Conservation (phyloP, 371 early-diverging fungal species). For the Gilbertella persicaria region DNA sequence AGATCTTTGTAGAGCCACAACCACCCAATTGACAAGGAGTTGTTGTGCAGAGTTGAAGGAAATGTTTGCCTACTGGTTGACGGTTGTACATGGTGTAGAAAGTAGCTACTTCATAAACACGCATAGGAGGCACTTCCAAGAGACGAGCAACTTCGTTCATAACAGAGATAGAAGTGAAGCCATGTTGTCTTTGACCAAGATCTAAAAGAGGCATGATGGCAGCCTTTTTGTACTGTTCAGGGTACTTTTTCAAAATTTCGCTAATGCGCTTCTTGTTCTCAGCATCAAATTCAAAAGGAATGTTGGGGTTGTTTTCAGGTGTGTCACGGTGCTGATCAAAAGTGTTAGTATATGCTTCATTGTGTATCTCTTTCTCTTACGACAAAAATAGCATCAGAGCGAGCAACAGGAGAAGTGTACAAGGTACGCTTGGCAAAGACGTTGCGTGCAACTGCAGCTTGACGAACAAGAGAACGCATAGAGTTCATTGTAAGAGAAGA, state of each 20-base stretch:
- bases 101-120: slow-evolving; percentile 99
- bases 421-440: slow-evolving; percentile 51
- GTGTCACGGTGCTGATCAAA: slow-evolving; percentile 84
- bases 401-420: slow-evolving; percentile 46
- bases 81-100: slow-evolving; percentile 99
- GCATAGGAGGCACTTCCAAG: slow-evolving; percentile 96
- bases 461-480: slow-evolving; percentile 47
- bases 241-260: slow-evolving; percentile 92
- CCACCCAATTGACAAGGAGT: slow-evolving; percentile 92
- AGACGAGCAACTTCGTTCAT: slow-evolving; percentile 97
- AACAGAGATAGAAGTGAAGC: slow-evolving; percentile 90
- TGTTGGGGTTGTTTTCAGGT: slow-evolving; percentile 82
- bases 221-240: slow-evolving; percentile 96
- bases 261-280: slow-evolving; percentile 83
- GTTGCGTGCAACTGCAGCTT: slow-evolving; percentile 34
- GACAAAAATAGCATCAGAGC: slow-evolving; percentile 73
- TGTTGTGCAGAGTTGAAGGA: slow-evolving; percentile 97
- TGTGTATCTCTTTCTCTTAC: slow-evolving; percentile 35
- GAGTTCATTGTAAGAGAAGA: slow-evolving; percentile 40
- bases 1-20: slow-evolving; percentile 89
- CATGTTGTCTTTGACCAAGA: slow-evolving; percentile 93
- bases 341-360: background rate
- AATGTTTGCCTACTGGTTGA: slow-evolving; percentile 98
- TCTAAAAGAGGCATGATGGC: slow-evolving; percentile 96
- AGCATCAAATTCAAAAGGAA: slow-evolving; percentile 84